Conservation (phyloP, 1,284 basidiomycete genomes). For the Sporisorium graminicola region DNA sequence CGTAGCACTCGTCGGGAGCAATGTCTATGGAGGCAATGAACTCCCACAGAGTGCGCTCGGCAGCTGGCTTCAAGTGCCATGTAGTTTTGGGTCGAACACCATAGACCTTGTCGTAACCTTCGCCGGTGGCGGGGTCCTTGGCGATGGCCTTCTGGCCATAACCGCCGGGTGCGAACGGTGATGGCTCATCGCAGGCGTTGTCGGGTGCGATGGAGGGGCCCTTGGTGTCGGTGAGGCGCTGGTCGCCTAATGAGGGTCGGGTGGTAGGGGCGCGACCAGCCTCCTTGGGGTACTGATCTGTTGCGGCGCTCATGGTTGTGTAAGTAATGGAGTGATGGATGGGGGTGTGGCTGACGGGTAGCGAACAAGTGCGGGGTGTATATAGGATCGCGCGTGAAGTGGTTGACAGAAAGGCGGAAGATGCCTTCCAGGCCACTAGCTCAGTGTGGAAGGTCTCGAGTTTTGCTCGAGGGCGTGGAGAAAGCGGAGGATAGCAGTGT, state of each 20-base stretch:
- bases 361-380: conserved; percentile 20
- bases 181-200: conserved; percentile 62
- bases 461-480: background rate
- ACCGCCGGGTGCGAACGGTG: conserved; percentile 56
- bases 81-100: conserved; percentile 65
- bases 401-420: background rate
- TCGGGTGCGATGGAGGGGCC: conserved; percentile 58
- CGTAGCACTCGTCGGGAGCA: conserved; percentile 54
- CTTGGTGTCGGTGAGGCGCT: conserved; percentile 48
- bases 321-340: background rate
- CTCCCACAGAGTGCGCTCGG: conserved; percentile 59
- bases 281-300: conserved; percentile 32
- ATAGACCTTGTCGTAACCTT: conserved; percentile 63
- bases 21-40: conserved; percentile 58
- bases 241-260: conserved; percentile 46
- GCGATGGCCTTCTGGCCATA: conserved; percentile 59
- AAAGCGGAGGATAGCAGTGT: no score
- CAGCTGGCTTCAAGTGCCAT: conserved; percentile 61
- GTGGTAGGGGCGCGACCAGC: conserved; percentile 36
- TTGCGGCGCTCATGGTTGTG: conserved; percentile 36
- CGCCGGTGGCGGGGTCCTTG: conserved; percentile 49
- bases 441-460: no score
- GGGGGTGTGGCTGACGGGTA: background rate
- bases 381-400: conserved; percentile 17
- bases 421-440: background rate